Evolutionary conservation across 2,329 filamentous ascomycete species (phyloP).

Genomic region (Exophiala bonariae): DNA sequence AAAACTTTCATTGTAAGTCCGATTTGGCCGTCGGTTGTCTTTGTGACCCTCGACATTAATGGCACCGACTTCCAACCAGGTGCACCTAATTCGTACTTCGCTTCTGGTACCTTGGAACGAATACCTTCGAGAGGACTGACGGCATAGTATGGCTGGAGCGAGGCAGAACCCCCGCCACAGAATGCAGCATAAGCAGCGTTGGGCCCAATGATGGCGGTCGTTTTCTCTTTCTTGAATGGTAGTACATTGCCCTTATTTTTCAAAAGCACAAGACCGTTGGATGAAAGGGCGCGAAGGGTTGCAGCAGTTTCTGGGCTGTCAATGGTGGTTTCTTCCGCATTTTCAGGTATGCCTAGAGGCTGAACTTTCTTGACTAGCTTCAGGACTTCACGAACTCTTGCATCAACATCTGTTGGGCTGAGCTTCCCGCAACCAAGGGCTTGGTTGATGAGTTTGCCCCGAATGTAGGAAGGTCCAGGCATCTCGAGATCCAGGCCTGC

Average conservation of each 20-base stretch:
- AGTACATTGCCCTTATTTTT: slow-evolving; percentile 69
- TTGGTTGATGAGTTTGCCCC: slow-evolving; percentile 40
- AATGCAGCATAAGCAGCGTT: slow-evolving; percentile 50
- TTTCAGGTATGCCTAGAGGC: slow-evolving; percentile 55
- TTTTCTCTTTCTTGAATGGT: slow-evolving; percentile 52
- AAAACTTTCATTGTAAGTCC: slow-evolving; percentile 66
- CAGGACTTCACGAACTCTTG: slow-evolving; percentile 59
- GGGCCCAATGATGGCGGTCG: slow-evolving; percentile 55
- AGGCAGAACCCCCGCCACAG: slow-evolving; percentile 66
- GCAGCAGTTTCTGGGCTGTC: slow-evolving; percentile 64
- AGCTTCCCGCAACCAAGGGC: slow-evolving; percentile 59
- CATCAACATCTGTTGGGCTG: slow-evolving; percentile 55
- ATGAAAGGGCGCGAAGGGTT: slow-evolving; percentile 64
- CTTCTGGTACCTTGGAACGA: slow-evolving; percentile 36
- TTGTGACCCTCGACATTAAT: slow-evolving; percentile 55
- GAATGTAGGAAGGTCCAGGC: slow-evolving; percentile 47
- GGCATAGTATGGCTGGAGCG: slow-evolving; percentile 47
- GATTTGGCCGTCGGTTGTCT: slow-evolving; percentile 51
- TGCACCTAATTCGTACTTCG: slow-evolving; percentile 59
- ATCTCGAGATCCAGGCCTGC: slow-evolving; percentile 50
- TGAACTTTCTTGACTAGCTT: slow-evolving; percentile 61
- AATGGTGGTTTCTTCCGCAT: slow-evolving; percentile 53
- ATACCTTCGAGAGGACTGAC: slow-evolving; percentile 47
- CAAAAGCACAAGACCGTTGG: slow-evolving; percentile 70
- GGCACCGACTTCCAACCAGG: slow-evolving; percentile 67